A percentile compares a stretch with the other conserved stretches of the same genome.
phyloP scores from a whole-genome alignment of 169 alveolate genomes.

The Plasmodium falciparum region DNA sequence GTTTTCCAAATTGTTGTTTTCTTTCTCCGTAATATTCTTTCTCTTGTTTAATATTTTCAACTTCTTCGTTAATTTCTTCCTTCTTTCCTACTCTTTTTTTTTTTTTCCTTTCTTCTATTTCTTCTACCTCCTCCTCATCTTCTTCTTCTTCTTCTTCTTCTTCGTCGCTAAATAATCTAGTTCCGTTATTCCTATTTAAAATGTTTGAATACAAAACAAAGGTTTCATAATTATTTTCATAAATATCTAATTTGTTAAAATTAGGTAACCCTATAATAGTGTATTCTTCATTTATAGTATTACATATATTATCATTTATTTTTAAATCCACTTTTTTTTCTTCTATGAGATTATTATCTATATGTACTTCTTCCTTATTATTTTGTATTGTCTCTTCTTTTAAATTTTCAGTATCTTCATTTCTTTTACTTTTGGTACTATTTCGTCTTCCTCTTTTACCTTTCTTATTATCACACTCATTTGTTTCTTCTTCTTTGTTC shows the following conservation, averaged over 20 bases:
- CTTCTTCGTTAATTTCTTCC: neutral
- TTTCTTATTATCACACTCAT: neutral
- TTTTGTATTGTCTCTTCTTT: neutral
- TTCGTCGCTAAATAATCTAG: neutral
- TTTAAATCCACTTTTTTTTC: neutral
- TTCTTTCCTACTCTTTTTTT: neutral
- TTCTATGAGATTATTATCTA: neutral
- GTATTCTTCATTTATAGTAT: neutral
- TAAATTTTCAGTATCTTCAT: neutral
- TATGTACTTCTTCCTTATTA: neutral
- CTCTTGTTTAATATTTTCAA: neutral
- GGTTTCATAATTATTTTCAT: neutral
- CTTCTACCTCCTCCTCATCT: neutral
- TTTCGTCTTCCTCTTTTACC: neutral
- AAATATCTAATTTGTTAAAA: conserved; percentile 3
- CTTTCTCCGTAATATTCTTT: neutral
- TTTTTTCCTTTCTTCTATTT: neutral
- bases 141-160: neutral
- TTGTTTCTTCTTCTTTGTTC: neutral
- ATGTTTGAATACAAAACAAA: conserved; percentile 3
- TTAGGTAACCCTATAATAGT: neutral
- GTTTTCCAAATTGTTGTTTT: neutral
- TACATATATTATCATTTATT: neutral
- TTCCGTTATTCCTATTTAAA: neutral
- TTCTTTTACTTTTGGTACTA: neutral